These are phyloP conservation scores for Eucalyptus microcorys DNA, from an alignment of 345 rosid species.

Conservation along the genomic window DNA sequence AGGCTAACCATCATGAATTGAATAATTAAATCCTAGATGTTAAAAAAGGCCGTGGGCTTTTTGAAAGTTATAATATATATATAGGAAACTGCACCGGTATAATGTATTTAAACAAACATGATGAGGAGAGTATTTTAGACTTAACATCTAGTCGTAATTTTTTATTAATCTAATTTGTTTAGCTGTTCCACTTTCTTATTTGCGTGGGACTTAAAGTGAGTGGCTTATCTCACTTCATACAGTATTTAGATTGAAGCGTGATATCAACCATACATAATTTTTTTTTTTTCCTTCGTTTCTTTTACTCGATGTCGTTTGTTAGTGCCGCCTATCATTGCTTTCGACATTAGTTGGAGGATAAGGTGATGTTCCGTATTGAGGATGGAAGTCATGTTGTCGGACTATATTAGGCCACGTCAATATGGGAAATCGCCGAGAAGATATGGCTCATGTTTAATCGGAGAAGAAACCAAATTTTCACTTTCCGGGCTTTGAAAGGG, in stretches of 20 bases:
- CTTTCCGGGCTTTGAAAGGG: background rate
- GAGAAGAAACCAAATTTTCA: background rate
- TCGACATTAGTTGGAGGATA: background rate
- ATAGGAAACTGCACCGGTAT: too few species aligned
- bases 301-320: background rate
- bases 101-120: too few species aligned
- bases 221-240: background rate
- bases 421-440: background rate
- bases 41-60: background rate
- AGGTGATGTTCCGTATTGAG: background rate
- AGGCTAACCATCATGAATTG: background rate
- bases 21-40: background rate
- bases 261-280: background rate
- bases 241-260: background rate
- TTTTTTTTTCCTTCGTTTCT: background rate
- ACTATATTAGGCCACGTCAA: background rate
- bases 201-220: background rate
- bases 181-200: background rate
- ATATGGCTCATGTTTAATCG: background rate
- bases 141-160: background rate
- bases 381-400: background rate
- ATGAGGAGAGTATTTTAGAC: background rate
- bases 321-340: background rate
- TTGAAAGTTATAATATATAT: background rate
- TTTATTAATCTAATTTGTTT: background rate